Evolutionary conservation across 352 stramenopile species (phyloP).

Genomic region (Globisporangium iwayamae): DNA sequence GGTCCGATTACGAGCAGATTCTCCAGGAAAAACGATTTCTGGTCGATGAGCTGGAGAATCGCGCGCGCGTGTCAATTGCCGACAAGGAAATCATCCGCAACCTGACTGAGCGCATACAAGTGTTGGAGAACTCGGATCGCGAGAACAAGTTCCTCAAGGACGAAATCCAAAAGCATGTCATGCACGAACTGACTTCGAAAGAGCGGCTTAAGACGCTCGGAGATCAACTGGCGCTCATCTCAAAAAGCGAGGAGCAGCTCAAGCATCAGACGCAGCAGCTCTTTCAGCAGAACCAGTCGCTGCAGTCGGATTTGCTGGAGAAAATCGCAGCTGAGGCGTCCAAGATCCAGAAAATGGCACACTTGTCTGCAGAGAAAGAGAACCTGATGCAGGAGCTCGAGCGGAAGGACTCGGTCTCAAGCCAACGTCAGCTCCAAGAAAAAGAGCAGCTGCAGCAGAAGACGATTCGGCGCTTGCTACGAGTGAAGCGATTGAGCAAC

Average conservation of each 20-base stretch:
- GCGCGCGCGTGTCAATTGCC: slow-evolving; percentile 9
- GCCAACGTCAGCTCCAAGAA: slow-evolving; percentile 26
- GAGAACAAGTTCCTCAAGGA: slow-evolving; percentile 61
- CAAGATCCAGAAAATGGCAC: slow-evolving; percentile 69
- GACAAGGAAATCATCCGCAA: slow-evolving; percentile 39
- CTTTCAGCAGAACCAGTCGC: slow-evolving; percentile 63
- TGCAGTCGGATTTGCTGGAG: slow-evolving; percentile 61
- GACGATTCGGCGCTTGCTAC: slow-evolving; percentile 30
- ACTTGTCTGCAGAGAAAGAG: slow-evolving; percentile 57
- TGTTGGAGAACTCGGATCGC: slow-evolving; percentile 41
- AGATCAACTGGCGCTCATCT: slow-evolving; percentile 47
- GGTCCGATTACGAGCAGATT: slow-evolving; percentile 34
- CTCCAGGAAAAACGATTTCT: slow-evolving; percentile 36
- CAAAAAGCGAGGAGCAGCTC: slow-evolving; percentile 62
- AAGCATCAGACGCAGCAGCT: slow-evolving; percentile 69
- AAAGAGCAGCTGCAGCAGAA: slow-evolving; percentile 24
- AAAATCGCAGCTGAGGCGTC: slow-evolving; percentile 61
- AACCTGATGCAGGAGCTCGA: slow-evolving; percentile 49
- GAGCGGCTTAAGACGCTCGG: slow-evolving; percentile 50
- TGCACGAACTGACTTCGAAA: slow-evolving; percentile 50
- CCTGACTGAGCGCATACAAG: slow-evolving; percentile 35
- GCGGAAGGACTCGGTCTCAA: slow-evolving; percentile 33
- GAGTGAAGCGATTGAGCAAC: slow-evolving; percentile 26
- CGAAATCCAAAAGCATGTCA: slow-evolving; percentile 54
- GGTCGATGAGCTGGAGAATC: slow-evolving; percentile 20